These are phyloP conservation scores for Coemansia javaensis DNA, from an alignment of 192 early-diverging fungal genomes.

Conservation along the genomic window DNA sequence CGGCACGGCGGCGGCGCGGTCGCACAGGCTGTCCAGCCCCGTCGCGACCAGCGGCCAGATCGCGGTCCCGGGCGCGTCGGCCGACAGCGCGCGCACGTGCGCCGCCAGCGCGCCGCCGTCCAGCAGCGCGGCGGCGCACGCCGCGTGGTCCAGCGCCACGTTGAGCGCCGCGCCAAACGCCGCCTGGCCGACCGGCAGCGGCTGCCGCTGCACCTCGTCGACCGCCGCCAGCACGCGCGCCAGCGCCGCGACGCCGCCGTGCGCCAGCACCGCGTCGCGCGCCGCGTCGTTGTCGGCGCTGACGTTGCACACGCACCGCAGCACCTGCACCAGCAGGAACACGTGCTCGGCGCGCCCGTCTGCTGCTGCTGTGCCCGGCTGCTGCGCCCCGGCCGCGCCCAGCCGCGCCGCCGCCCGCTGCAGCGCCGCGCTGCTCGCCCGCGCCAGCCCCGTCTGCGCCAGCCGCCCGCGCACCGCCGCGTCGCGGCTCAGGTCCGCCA, in stretches of 20 bases:
- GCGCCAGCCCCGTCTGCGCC: constrained; percentile 4
- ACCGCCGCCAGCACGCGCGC: constrained; percentile 7
- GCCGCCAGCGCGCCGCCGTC: constrained; percentile 10
- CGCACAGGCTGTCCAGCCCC: constrained; percentile 41
- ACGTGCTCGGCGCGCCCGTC: constrained; percentile 21
- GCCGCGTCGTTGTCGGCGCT: constrained; percentile 33
- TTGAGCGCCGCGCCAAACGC: constrained; percentile 42
- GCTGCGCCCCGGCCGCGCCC: no score
- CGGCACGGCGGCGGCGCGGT: constrained; percentile 6
- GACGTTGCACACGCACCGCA: constrained; percentile 44
- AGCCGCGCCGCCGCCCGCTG: constrained; percentile 3
- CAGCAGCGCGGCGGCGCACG: constrained; percentile 15
- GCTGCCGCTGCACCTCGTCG: constrained; percentile 17
- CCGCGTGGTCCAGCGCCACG: constrained; percentile 18
- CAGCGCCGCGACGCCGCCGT: constrained; percentile 6
- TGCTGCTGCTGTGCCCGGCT: not conserved
- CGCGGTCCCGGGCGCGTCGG: not conserved
- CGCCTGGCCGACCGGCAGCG: constrained; percentile 31
- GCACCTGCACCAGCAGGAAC: constrained; percentile 28
- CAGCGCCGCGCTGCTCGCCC: constrained; percentile 8
- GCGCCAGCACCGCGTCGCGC: constrained; percentile 7
- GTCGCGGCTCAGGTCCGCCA: constrained; percentile 32
- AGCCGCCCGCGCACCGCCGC: constrained; percentile 7
- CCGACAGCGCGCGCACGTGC: constrained; percentile 13
- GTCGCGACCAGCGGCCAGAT: constrained; percentile 20